These are phyloP conservation scores for Pleurozium schreberi DNA, from an alignment of 225 moss, liverwort and hornwort genomes.

Conservation along the genomic window DNA sequence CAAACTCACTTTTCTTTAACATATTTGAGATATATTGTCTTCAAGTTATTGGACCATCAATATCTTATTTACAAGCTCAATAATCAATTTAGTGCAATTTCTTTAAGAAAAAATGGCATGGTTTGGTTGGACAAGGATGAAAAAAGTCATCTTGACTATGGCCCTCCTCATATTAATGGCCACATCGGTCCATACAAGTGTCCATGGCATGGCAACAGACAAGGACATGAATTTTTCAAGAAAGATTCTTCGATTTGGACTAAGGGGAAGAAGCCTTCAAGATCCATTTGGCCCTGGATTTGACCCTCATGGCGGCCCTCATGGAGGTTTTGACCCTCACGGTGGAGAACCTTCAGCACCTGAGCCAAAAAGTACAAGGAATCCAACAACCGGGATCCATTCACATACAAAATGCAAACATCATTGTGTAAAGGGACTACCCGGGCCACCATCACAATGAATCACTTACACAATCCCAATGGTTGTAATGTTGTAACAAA, in stretches of 20 bases:
- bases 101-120: neutral
- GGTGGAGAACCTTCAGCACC: neutral
- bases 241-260: neutral
- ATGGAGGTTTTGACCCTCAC: neutral
- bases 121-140: neutral
- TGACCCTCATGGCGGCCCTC: neutral
- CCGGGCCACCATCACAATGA: too few species aligned
- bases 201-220: too few species aligned
- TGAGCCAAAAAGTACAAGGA: too few species aligned
- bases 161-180: neutral
- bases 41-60: neutral
- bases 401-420: too few species aligned
- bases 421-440: too few species aligned
- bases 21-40: neutral
- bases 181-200: too few species aligned
- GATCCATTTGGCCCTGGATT: neutral
- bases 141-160: neutral
- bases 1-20: neutral
- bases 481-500: too few species aligned
- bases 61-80: neutral
- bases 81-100: neutral
- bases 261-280: neutral
- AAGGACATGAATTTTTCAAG: accelerated
- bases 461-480: too few species aligned
- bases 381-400: too few species aligned